Evolutionary conservation across 2,329 filamentous ascomycete species (phyloP).

Genomic region (Metarhizium guizhouense): DNA sequence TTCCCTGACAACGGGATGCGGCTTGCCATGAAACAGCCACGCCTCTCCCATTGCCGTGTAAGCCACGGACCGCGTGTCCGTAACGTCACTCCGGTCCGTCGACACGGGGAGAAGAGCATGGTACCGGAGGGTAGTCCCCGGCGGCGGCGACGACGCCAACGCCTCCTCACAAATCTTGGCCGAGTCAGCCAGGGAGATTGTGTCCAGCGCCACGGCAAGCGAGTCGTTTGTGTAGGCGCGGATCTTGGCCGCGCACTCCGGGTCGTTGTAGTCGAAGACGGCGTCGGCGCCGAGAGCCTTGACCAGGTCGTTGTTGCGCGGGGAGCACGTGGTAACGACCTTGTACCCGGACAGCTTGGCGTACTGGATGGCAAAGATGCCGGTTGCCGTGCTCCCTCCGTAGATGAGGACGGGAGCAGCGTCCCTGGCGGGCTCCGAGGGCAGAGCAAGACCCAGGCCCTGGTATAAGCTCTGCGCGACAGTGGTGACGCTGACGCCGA

Average conservation of each 20-base stretch:
- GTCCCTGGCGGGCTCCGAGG: conserved; percentile 15
- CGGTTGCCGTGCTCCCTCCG: conserved; percentile 44
- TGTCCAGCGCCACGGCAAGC: conserved; percentile 10
- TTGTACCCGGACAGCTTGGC: conserved; percentile 30
- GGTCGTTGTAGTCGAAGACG: conserved; percentile 28
- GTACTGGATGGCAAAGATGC: conserved; percentile 39
- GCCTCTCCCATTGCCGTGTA: too few relatives aligned
- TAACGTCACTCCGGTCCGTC: too few relatives aligned
- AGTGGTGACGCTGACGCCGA: conserved; percentile 31
- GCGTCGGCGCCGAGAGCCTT: conserved; percentile 31
- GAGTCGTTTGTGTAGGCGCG: conserved; percentile 12
- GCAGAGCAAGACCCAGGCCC: conserved; percentile 34
- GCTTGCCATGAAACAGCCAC: too few relatives aligned
- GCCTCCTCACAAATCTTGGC: too few relatives aligned
- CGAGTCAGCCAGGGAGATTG: too few relatives aligned
- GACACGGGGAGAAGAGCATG: too few relatives aligned
- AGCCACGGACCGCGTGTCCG: too few relatives aligned
- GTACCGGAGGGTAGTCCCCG: too few relatives aligned
- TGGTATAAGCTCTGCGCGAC: conserved; percentile 35
- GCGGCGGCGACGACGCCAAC: too few relatives aligned
- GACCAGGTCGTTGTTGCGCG: conserved; percentile 26
- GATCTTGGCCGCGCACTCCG: conserved; percentile 13
- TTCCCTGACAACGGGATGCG: too few relatives aligned
- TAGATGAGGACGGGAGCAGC: conserved; percentile 31
- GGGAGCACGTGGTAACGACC: conserved; percentile 30